Conservation (phyloP, 148 eudicot genomes). For the Drosera capensis region DNA sequence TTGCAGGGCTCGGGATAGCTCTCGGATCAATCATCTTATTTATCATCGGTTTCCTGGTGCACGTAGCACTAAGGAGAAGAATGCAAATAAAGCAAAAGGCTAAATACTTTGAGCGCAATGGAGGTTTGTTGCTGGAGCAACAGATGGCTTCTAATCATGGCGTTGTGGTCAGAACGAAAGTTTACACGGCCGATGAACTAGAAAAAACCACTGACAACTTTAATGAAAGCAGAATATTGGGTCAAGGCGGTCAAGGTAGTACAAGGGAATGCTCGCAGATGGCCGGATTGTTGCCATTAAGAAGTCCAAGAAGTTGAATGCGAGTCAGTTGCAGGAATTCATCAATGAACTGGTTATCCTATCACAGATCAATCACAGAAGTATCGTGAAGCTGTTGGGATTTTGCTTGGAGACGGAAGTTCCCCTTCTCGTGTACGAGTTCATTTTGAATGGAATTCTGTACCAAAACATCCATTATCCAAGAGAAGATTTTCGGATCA, state of each 20-base stretch:
- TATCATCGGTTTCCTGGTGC: neutral
- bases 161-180: neutral
- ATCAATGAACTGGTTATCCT: slow-evolving; percentile 1
- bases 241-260: slow-evolving; percentile 2
- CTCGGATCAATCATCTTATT: neutral
- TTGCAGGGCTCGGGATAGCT: neutral
- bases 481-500: neutral
- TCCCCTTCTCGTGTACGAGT: slow-evolving; percentile 1
- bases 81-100: neutral
- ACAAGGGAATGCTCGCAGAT: neutral
- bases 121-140: neutral
- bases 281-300: neutral
- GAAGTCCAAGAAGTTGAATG: neutral
- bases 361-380: slow-evolving; percentile 1
- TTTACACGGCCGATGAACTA: neutral
- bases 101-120: neutral
- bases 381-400: neutral
- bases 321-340: neutral
- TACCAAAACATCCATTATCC: neutral
- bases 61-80: neutral
- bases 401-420: slow-evolving; percentile 1
- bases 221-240: neutral
- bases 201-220: slow-evolving; percentile 2
- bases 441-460: neutral
- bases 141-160: neutral